Evolutionary conservation across 371 early-diverging fungal species (phyloP).

Genomic region (Apophysomyces elegans): DNA sequence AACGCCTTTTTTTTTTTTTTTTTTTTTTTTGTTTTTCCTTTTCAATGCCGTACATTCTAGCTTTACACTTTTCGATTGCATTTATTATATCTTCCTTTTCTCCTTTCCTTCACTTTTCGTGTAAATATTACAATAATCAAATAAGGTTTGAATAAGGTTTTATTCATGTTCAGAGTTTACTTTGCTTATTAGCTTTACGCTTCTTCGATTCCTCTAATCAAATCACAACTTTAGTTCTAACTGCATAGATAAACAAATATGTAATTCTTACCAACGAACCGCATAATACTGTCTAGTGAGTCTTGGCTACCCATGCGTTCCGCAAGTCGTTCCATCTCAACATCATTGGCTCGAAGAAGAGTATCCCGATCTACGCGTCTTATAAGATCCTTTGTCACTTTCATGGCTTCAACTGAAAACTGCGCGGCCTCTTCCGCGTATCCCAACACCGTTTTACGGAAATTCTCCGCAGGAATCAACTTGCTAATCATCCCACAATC

Average conservation of each 20-base stretch:
- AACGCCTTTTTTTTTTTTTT: too few species aligned
- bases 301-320: conserved; percentile 40
- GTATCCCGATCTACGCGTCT: conserved; percentile 50
- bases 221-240: background rate
- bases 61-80: background rate
- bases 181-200: conserved; percentile 17
- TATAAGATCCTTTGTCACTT: conserved; percentile 59
- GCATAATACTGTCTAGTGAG: conserved; percentile 33
- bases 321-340: conserved; percentile 49
- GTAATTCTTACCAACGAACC: conserved; percentile 40
- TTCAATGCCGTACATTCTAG: background rate
- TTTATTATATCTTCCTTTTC: too few species aligned
- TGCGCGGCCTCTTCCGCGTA: conserved; percentile 56
- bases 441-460: conserved; percentile 53
- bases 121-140: background rate
- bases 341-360: conserved; percentile 47
- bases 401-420: conserved; percentile 57
- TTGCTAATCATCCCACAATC: conserved; percentile 53
- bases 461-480: conserved; percentile 56
- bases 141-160: background rate
- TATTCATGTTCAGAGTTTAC: conserved; percentile 19
- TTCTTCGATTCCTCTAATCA: conserved; percentile 19
- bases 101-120: conserved; percentile 5
- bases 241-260: background rate
- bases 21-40: too few species aligned